These are phyloP conservation scores for Scleroderma bovista DNA, from an alignment of 768 basidiomycete species.

Conservation along the genomic window DNA sequence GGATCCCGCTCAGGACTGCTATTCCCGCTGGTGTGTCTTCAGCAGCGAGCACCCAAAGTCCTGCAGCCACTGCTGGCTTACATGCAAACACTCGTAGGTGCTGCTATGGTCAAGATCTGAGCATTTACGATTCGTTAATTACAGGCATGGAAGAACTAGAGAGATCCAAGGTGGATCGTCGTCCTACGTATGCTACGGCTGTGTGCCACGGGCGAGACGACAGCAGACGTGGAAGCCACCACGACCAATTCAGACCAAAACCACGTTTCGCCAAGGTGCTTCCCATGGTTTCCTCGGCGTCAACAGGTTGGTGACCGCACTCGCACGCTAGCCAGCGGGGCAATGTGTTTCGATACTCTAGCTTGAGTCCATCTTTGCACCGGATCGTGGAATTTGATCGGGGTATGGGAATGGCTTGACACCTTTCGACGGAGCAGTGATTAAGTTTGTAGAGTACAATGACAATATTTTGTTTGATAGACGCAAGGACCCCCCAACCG, in stretches of 20 bases:
- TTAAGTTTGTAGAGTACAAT: too few relatives aligned
- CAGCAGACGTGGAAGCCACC: slow-evolving; percentile 19
- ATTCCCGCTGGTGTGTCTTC: slow-evolving; percentile 24
- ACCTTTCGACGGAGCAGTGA: too few relatives aligned
- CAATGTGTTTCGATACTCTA: background rate
- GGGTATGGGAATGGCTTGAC: too few relatives aligned
- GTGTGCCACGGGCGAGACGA: slow-evolving; percentile 14
- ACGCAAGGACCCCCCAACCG: background rate
- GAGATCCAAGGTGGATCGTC: slow-evolving; percentile 25
- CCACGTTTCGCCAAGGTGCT: background rate
- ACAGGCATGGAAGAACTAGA: slow-evolving; percentile 26
- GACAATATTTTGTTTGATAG: too few relatives aligned
- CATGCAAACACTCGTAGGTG: slow-evolving; percentile 24
- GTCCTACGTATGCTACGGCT: slow-evolving; percentile 25
- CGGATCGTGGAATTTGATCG: background rate
- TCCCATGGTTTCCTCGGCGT: slow-evolving; percentile 7
- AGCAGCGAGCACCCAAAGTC: slow-evolving; percentile 23
- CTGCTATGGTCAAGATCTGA: background rate
- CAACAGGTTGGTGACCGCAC: slow-evolving; percentile 2
- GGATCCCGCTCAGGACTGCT: slow-evolving; percentile 28
- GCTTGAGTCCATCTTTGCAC: too few relatives aligned
- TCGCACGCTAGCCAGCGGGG: slow-evolving; percentile 8
- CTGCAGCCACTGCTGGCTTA: slow-evolving; percentile 23
- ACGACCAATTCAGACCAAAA: slow-evolving; percentile 8
- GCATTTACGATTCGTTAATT: background rate